Evolutionary conservation across 202 grass and related monocot genomes (phyloP).

Genomic region (Saccharum hybrid): DNA sequence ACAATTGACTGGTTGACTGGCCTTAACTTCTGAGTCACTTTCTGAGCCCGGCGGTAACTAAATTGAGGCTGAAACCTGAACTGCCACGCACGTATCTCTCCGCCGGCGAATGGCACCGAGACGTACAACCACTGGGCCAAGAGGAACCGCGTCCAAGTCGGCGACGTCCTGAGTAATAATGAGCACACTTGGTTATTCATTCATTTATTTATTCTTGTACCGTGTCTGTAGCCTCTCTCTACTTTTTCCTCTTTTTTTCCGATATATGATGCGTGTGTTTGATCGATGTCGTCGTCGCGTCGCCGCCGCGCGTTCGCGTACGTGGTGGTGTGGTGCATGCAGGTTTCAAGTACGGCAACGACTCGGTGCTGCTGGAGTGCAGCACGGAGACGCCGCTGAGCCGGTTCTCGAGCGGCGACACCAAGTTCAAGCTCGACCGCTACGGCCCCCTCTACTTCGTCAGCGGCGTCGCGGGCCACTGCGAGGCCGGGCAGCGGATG

Average conservation of each 20-base stretch:
- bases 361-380: conserved; percentile 83
- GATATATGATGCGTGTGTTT: neutral
- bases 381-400: conserved; percentile 52
- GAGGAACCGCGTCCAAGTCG: conserved; percentile 58
- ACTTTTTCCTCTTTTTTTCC: no score
- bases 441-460: conserved; percentile 74
- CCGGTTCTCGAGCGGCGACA: conserved; percentile 58
- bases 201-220: neutral
- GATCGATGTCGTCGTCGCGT: neutral
- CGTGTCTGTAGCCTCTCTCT: neutral
- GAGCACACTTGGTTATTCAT: neutral
- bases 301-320: neutral
- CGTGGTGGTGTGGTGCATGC: neutral
- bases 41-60: neutral
- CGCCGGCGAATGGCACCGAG: conserved; percentile 53
- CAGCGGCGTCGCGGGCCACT: conserved; percentile 63
- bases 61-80: neutral
- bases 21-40: neutral
- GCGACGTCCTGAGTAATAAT: conserved; percentile 54
- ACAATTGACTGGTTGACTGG: neutral
- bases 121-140: conserved; percentile 80
- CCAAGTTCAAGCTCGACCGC: conserved; percentile 54
- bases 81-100: neutral
- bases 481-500: conserved; percentile 74
- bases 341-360: conserved; percentile 79